Percentiles rank a stretch among this genome's conserved stretches.
Evolutionary conservation across 768 basidiomycete species (phyloP).

Genomic region (Boletellus ananiceps): DNA sequence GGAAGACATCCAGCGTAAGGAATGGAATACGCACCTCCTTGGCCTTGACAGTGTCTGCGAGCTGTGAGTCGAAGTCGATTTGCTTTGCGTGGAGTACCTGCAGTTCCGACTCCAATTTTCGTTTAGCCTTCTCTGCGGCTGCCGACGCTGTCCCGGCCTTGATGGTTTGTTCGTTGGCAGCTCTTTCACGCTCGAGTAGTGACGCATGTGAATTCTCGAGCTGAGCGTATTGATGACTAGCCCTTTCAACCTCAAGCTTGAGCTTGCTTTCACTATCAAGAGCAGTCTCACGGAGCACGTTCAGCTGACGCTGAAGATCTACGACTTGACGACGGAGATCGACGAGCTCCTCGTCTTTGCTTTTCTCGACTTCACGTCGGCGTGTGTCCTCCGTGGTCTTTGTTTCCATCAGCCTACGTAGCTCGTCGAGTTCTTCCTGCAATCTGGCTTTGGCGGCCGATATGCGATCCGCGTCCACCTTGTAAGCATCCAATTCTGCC

Average conservation of each 20-base stretch:
- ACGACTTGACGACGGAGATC: slow-evolving; percentile 62
- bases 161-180: slow-evolving; percentile 45
- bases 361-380: slow-evolving; percentile 78
- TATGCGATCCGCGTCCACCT: slow-evolving; percentile 46
- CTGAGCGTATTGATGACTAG: slow-evolving; percentile 54
- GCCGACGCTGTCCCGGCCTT: slow-evolving; percentile 45
- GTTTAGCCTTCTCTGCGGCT: slow-evolving; percentile 66
- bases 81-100: slow-evolving; percentile 65
- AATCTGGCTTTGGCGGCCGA: slow-evolving; percentile 52
- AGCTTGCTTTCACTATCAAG: slow-evolving; percentile 68
- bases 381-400: slow-evolving; percentile 85
- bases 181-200: slow-evolving; percentile 57
- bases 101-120: slow-evolving; percentile 66
- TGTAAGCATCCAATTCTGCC: slow-evolving; percentile 57
- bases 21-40: slow-evolving; percentile 61
- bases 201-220: slow-evolving; percentile 60
- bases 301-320: slow-evolving; percentile 62
- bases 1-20: background rate
- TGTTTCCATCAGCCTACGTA: slow-evolving; percentile 77
- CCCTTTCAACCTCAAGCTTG: slow-evolving; percentile 68
- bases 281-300: slow-evolving; percentile 55
- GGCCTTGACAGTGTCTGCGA: slow-evolving; percentile 53
- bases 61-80: slow-evolving; percentile 58
- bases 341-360: slow-evolving; percentile 79
- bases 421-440: slow-evolving; percentile 79